phyloP scores from a whole-genome alignment of 805 yeast species.

The Groenewaldozyma tartarivorans region DNA sequence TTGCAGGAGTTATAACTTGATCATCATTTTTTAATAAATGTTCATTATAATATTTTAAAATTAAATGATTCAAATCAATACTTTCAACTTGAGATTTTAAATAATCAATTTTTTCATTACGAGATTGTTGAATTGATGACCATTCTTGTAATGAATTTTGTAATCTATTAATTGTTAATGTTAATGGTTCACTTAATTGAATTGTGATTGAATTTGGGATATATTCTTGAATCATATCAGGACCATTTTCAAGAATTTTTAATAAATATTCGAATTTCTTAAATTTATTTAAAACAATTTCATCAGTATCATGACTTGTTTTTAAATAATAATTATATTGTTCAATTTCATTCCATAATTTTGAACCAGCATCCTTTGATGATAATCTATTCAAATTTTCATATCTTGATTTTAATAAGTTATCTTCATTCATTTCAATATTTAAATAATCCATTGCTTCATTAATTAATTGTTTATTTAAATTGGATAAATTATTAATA shows the following conservation, averaged over 20 bases:
- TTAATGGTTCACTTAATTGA: constrained; percentile 28
- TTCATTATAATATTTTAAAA: constrained; percentile 4
- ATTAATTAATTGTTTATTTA: constrained; percentile 35
- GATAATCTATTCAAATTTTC: constrained; percentile 51
- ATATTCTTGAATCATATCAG: constrained; percentile 20
- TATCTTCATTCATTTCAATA: constrained; percentile 49
- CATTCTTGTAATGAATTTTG: constrained; percentile 16
- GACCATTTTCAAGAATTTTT: constrained; percentile 33
- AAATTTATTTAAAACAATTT: constrained; percentile 38
- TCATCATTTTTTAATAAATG: constrained; percentile 11
- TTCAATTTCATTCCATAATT: constrained; percentile 31
- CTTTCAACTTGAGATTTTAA: constrained; percentile 8
- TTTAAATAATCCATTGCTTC: constrained; percentile 39
- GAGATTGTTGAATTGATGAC: constrained; percentile 15
- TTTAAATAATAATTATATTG: constrained; percentile 40
- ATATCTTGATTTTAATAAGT: constrained; percentile 36
- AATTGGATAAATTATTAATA: constrained; percentile 33
- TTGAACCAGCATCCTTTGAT: constrained; percentile 37
- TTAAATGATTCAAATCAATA: constrained; percentile 5
- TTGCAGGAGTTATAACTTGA: constrained; percentile 8
- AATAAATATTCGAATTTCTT: constrained; percentile 39
- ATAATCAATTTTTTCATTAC: constrained; percentile 17
- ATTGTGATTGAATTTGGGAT: constrained; percentile 27
- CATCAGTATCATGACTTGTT: constrained; percentile 58
- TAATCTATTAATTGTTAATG: constrained; percentile 26